phyloP scores from a whole-genome alignment of 163 green algal species.

The Scenedesmus sp. region DNA sequence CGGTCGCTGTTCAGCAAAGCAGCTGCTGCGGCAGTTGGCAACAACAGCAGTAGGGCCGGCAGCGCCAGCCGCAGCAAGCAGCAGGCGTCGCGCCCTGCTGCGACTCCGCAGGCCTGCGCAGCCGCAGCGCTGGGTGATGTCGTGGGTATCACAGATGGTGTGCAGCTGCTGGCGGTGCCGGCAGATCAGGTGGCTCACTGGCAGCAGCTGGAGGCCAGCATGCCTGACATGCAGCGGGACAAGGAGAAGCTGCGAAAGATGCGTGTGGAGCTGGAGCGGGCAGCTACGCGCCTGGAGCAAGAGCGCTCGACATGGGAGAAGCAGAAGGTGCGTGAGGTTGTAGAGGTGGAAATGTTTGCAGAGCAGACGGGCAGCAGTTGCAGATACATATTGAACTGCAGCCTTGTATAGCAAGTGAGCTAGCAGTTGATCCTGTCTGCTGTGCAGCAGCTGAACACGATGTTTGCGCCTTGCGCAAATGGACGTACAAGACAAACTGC shows the following conservation, averaged over 20 bases:
- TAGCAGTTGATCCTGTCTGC: background rate
- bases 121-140: background rate
- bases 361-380: background rate
- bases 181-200: background rate
- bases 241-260: conserved; percentile 54
- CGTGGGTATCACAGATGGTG: background rate
- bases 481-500: background rate
- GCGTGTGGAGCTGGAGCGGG: conserved; percentile 70
- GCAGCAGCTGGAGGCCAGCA: conserved; percentile 24
- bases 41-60: background rate
- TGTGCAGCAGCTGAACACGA: background rate
- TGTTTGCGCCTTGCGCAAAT: background rate
- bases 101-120: background rate
- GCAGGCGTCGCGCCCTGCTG: background rate
- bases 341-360: background rate
- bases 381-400: background rate
- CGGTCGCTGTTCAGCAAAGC: conserved; percentile 55
- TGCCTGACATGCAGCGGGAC: conserved; percentile 44
- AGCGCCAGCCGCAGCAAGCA: background rate
- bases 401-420: background rate
- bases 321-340: conserved; percentile 54
- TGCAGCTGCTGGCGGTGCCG: conserved; percentile 14
- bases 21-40: background rate
- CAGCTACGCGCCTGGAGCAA: conserved; percentile 63
- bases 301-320: conserved; percentile 65